These are phyloP conservation scores for Cytospora piceicola DNA, from an alignment of 2,329 filamentous ascomycete species.

Conservation along the genomic window DNA sequence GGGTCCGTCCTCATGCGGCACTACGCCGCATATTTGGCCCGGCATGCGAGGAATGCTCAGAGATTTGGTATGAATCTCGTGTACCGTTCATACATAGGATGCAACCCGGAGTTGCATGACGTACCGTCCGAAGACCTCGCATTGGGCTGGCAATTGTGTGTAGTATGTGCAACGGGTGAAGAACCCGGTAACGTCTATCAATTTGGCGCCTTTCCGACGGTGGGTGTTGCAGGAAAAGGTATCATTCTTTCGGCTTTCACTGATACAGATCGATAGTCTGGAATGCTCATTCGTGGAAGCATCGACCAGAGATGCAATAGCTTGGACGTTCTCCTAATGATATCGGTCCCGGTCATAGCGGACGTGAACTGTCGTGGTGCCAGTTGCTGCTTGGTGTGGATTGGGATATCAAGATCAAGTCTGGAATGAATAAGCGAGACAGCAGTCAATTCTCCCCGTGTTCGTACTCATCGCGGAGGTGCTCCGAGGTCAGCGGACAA, in stretches of 20 bases:
- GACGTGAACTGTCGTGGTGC: no score
- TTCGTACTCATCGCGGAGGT: not conserved
- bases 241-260: not conserved
- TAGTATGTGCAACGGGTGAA: not conserved
- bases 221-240: not conserved
- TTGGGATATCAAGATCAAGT: no score
- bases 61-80: not conserved
- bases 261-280: not conserved
- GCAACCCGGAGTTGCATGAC: not conserved
- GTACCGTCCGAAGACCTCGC: not conserved
- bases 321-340: not conserved
- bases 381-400: no score
- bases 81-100: not conserved
- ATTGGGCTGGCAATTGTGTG: not conserved
- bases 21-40: no score
- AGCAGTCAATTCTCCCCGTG: not conserved
- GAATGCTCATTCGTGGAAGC: not conserved
- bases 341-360: no score
- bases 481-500: not conserved
- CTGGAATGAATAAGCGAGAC: not conserved
- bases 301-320: not conserved
- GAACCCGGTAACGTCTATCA: not conserved
- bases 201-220: not conserved
- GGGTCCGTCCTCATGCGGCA: no score
- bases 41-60: not conserved